Evolutionary conservation across 306 rosid species (phyloP).

Genomic region (Prosopis cineraria): DNA sequence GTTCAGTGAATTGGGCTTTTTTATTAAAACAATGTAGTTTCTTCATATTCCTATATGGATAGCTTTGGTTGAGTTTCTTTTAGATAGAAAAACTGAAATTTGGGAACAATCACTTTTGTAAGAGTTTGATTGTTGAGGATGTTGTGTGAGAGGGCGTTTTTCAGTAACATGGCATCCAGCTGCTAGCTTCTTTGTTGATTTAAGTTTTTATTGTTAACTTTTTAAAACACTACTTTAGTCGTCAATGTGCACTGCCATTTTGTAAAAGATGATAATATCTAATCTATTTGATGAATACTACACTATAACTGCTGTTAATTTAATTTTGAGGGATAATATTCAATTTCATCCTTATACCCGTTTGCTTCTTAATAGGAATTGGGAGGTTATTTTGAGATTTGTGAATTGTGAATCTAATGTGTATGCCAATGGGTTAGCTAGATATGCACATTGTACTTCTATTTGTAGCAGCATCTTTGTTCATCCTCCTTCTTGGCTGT

Average conservation of each 20-base stretch:
- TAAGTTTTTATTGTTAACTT: not conserved
- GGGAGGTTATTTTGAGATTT: too few species aligned
- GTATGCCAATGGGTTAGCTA: too few species aligned
- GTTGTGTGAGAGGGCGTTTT: not conserved
- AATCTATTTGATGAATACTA: not conserved
- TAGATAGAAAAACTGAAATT: not conserved
- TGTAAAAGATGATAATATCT: not conserved
- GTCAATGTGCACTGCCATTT: conserved; percentile 14
- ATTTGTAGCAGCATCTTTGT: too few species aligned
- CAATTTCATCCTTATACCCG: too few species aligned
- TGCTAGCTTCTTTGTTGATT: not conserved
- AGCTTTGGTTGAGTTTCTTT: not conserved
- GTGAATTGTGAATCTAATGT: too few species aligned
- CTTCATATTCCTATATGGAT: not conserved
- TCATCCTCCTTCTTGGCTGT: too few species aligned
- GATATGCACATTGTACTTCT: too few species aligned
- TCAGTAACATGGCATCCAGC: not conserved
- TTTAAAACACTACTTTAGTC: conserved; percentile 8
- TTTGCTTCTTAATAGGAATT: too few species aligned
- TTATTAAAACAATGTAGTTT: not conserved
- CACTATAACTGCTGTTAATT: not conserved
- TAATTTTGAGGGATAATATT: too few species aligned
- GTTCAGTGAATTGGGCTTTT: not conserved
- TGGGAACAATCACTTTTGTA: not conserved
- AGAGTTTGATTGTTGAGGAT: not conserved